Evolutionary conservation across 2,329 filamentous ascomycete genomes (phyloP).

Genomic region (Fusarium udum): DNA sequence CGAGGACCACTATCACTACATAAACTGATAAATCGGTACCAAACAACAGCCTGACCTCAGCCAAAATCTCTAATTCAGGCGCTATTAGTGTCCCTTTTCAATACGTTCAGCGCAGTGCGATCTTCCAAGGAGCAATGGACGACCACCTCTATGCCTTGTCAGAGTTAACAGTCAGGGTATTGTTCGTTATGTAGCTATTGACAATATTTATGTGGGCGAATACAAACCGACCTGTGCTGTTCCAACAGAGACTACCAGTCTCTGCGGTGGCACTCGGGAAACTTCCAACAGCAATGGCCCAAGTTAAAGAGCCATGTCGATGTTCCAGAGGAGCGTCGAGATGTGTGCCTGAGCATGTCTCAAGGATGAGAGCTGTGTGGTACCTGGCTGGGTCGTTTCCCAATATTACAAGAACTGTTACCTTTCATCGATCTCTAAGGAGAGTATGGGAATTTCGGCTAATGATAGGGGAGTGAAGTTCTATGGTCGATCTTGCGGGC

Average conservation of each 20-base stretch:
- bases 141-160: not conserved
- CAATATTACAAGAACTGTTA: not conserved
- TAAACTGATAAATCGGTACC: not conserved
- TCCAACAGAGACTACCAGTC: not conserved
- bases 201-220: conserved; percentile 4
- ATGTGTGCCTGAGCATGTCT: not conserved
- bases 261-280: not conserved
- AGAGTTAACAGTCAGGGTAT: not conserved
- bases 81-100: not conserved
- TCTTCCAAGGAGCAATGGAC: not conserved
- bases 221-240: not conserved
- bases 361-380: not conserved
- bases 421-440: not conserved
- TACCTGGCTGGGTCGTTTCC: not conserved
- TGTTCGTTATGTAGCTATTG: not conserved
- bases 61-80: not conserved
- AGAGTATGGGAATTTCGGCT: not conserved
- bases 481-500: conserved; percentile 4
- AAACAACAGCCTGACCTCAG: not conserved
- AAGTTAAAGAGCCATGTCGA: not conserved
- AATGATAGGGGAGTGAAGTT: not conserved
- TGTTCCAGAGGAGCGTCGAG: not conserved
- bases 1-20: not conserved
- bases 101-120: not conserved
- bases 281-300: not conserved